These are phyloP conservation scores for Colletotrichum graminicola DNA, from an alignment of 2,329 filamentous ascomycete genomes.

Conservation along the genomic window DNA sequence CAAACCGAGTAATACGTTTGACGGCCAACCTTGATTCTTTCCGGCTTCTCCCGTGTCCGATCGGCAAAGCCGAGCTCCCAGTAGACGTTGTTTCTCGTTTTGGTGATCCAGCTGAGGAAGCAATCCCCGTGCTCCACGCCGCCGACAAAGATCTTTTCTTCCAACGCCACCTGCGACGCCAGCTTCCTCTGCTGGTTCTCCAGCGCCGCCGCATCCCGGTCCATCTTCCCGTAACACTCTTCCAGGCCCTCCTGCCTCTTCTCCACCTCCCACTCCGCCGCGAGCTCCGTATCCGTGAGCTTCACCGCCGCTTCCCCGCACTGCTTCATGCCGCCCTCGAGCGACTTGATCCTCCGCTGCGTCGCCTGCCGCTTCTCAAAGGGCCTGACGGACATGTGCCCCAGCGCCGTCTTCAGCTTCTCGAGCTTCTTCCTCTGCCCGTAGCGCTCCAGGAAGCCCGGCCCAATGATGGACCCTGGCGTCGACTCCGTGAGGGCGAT, in stretches of 20 bases:
- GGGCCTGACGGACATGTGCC: neutral
- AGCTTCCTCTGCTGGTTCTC: neutral
- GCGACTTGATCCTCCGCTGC: neutral
- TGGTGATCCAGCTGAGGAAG: slow-evolving; percentile 4
- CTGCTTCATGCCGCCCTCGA: neutral
- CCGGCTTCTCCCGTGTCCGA: neutral
- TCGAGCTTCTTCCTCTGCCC: slow-evolving; percentile 5
- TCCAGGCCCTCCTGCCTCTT: neutral
- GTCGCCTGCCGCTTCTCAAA: neutral
- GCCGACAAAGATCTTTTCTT: slow-evolving; percentile 4
- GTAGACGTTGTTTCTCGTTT: slow-evolving; percentile 1
- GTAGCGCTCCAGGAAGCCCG: neutral
- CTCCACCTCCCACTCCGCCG: neutral
- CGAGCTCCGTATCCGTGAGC: neutral
- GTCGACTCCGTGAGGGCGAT: neutral
- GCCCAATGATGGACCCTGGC: neutral
- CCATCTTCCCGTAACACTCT: neutral
- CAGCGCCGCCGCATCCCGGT: neutral
- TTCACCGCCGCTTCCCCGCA: neutral
- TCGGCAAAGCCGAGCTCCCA: slow-evolving; percentile 12
- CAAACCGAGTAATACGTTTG: slow-evolving; percentile 1
- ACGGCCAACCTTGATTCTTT: neutral
- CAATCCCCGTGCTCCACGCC: neutral
- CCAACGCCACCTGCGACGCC: neutral
- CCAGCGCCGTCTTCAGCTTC: neutral